Conservation (phyloP, 257 asterid genomes). For the Solanum sejunctum region DNA sequence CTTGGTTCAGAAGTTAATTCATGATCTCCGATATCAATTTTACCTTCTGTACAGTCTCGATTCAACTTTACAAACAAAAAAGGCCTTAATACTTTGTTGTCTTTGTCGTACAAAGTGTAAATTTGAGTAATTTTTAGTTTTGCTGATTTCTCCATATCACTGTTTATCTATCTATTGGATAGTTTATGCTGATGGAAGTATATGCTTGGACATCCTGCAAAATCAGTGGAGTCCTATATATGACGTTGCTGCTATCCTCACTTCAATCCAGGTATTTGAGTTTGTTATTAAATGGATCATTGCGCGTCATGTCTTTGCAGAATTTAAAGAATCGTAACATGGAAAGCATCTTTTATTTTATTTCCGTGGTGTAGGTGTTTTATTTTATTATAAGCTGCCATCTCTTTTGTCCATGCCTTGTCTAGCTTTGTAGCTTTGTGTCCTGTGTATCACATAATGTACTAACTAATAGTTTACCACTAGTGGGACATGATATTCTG, state of each 20-base stretch:
- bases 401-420: background rate
- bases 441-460: background rate
- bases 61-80: background rate
- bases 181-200: conserved; percentile 97
- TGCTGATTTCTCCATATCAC: background rate
- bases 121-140: background rate
- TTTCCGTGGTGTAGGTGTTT: background rate
- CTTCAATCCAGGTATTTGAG: conserved; percentile 72
- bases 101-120: background rate
- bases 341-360: background rate
- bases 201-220: conserved; percentile 87
- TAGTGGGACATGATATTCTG: background rate
- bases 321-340: background rate
- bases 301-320: background rate
- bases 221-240: conserved; percentile 95
- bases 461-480: background rate
- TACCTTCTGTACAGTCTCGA: background rate
- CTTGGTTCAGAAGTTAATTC: background rate
- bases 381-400: background rate
- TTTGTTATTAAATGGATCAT: background rate
- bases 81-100: background rate
- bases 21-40: background rate
- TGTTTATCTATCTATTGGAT: background rate
- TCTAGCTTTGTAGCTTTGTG: background rate
- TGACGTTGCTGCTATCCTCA: conserved; percentile 90